phyloP scores from a whole-genome alignment of 805 yeast genomes.

The Suhomyces sp. region DNA sequence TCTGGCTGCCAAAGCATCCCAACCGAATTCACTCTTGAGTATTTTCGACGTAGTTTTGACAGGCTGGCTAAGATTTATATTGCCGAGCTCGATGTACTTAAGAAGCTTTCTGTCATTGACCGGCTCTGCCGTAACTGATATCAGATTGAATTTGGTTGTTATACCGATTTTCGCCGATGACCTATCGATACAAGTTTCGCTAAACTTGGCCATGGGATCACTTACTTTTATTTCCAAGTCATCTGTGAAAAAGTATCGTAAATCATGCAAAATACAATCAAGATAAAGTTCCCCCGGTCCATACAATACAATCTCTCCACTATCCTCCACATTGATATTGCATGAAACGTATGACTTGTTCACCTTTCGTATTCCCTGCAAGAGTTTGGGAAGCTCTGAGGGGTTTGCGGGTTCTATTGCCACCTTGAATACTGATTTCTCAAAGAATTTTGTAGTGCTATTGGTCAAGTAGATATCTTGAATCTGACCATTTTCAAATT shows the following conservation, averaged over 20 bases:
- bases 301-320: constrained; percentile 77
- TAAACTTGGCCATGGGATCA: constrained; percentile 75
- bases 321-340: constrained; percentile 73
- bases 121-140: constrained; percentile 79
- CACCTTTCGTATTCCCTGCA: constrained; percentile 64
- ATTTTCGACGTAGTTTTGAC: constrained; percentile 48
- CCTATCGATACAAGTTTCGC: constrained; percentile 69
- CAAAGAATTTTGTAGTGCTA: constrained; percentile 20
- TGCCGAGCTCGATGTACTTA: constrained; percentile 53
- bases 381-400: constrained; percentile 68
- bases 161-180: constrained; percentile 69
- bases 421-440: constrained; percentile 62
- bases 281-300: constrained; percentile 88
- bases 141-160: constrained; percentile 49
- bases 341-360: constrained; percentile 64
- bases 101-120: constrained; percentile 50
- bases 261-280: constrained; percentile 78
- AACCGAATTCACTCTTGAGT: constrained; percentile 56
- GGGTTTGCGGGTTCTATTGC: constrained; percentile 83
- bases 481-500: constrained; percentile 21
- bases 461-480: constrained; percentile 21
- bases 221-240: constrained; percentile 75
- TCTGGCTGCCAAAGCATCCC: constrained; percentile 84
- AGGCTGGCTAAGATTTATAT: constrained; percentile 34
- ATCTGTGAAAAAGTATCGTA: constrained; percentile 57